Evolutionary conservation across 345 rosid genomes (phyloP).

Genomic region (Acer negundo): DNA sequence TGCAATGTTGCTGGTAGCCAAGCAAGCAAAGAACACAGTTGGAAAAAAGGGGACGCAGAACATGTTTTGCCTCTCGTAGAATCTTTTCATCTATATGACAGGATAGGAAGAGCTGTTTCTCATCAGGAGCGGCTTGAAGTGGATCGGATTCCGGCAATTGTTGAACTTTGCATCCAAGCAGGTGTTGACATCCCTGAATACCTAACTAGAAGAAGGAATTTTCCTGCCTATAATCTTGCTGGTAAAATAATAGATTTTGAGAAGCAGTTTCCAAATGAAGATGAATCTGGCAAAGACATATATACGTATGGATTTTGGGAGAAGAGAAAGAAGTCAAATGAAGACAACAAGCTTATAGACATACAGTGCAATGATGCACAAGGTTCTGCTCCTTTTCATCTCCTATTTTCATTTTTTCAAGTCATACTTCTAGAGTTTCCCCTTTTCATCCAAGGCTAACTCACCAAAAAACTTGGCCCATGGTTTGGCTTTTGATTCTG

Average conservation of each 20-base stretch:
- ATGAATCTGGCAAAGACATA: conserved; percentile 39
- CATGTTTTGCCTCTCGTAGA: conserved; percentile 43
- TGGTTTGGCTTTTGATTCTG: neutral
- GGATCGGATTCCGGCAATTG: conserved; percentile 51
- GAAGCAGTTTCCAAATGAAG: conserved; percentile 49
- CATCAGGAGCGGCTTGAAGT: conserved; percentile 48
- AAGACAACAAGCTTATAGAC: conserved; percentile 14
- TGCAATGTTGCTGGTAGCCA: conserved; percentile 41
- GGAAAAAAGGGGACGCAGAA: conserved; percentile 40
- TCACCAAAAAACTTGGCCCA: conserved; percentile 7
- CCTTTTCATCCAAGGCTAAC: neutral
- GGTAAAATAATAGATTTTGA: conserved; percentile 50
- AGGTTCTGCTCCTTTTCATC: conserved; percentile 29
- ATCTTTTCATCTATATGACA: conserved; percentile 56
- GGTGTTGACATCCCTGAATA: conserved; percentile 51
- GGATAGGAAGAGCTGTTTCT: conserved; percentile 56
- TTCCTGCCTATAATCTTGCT: conserved; percentile 43
- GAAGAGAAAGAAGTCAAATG: conserved; percentile 27
- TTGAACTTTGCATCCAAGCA: conserved; percentile 56
- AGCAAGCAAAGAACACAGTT: conserved; percentile 44
- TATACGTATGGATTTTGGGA: conserved; percentile 49
- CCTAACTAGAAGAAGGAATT: conserved; percentile 47
- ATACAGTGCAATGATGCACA: conserved; percentile 20
- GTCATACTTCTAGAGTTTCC: neutral
- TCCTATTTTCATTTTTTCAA: neutral